Conservation (phyloP, 805 yeast genomes). For the Saccharomycopsis amapae region DNA sequence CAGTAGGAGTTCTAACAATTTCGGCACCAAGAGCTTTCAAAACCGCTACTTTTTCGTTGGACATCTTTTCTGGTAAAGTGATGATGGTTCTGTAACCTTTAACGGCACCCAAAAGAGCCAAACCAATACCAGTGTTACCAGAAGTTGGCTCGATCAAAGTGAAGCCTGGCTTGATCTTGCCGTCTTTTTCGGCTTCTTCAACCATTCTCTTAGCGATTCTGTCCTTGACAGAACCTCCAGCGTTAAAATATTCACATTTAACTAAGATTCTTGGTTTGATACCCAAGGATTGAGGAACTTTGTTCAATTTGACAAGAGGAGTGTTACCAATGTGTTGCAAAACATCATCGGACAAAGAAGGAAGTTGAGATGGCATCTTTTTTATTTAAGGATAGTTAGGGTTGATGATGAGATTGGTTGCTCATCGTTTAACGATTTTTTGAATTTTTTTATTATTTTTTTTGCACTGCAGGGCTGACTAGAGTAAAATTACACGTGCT, state of each 20-base stretch:
- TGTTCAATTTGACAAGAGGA: constrained; percentile 68
- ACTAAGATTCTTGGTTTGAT: constrained; percentile 66
- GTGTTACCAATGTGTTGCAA: constrained; percentile 81
- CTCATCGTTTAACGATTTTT: neutral
- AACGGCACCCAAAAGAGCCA: constrained; percentile 81
- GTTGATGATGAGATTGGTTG: neutral
- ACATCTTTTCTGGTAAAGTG: constrained; percentile 88
- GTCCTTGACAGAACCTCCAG: constrained; percentile 88
- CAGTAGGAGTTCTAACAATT: constrained; percentile 85
- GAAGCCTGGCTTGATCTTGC: constrained; percentile 76
- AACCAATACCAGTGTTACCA: constrained; percentile 88
- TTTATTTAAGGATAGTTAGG: neutral
- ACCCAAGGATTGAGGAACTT: constrained; percentile 68
- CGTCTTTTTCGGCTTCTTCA: constrained; percentile 72
- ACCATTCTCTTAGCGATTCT: constrained; percentile 85
- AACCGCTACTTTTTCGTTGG: constrained; percentile 82
- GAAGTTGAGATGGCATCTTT: constrained; percentile 22
- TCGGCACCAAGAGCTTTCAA: constrained; percentile 87
- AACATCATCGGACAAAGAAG: constrained; percentile 43
- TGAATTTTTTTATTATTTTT: neutral
- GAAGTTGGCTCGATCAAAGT: constrained; percentile 86
- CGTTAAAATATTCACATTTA: constrained; percentile 75
- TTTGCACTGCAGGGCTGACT: no score
- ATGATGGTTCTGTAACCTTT: constrained; percentile 82
- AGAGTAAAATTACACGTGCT: no score